Percentiles rank a stretch among this genome's conserved stretches.
Conservation (phyloP, 495 filamentous ascomycete species). For the Xylaria nigripes region DNA sequence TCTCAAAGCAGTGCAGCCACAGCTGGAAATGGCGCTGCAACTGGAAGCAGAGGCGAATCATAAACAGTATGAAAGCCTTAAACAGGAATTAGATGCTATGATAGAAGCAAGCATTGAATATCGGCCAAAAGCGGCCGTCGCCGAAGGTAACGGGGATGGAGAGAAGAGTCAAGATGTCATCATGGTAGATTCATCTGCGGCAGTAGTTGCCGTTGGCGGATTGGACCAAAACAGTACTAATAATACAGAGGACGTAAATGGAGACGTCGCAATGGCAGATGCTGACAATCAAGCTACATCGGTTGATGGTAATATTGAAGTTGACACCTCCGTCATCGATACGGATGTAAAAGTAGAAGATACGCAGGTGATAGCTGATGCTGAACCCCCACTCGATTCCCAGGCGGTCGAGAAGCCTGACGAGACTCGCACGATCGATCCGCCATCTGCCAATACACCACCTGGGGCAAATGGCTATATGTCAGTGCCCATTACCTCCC, state of each 20-base stretch:
- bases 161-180: conserved; percentile 33
- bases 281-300: conserved; percentile 17
- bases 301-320: conserved; percentile 32
- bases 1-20: conserved; percentile 66
- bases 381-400: conserved; percentile 11
- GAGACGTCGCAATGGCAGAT: conserved; percentile 17
- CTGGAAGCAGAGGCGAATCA: conserved; percentile 72
- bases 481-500: conserved; percentile 22
- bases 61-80: conserved; percentile 57
- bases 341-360: conserved; percentile 27
- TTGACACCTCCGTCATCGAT: conserved; percentile 31
- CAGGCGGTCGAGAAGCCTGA: conserved; percentile 11
- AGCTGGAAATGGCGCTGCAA: conserved; percentile 64
- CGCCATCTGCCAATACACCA: conserved; percentile 32
- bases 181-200: conserved; percentile 40
- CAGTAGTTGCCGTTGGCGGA: conserved; percentile 35
- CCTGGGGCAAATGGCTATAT: conserved; percentile 30
- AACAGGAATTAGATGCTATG: conserved; percentile 65
- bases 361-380: conserved; percentile 17
- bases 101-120: conserved; percentile 51
- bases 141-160: conserved; percentile 20
- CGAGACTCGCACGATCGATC: conserved; percentile 20
- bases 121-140: conserved; percentile 23
- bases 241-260: conserved; percentile 16
- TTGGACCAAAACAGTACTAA: conserved; percentile 21